Conservation (phyloP, 169 alveolate genomes). For the Eimeria praecox region DNA sequence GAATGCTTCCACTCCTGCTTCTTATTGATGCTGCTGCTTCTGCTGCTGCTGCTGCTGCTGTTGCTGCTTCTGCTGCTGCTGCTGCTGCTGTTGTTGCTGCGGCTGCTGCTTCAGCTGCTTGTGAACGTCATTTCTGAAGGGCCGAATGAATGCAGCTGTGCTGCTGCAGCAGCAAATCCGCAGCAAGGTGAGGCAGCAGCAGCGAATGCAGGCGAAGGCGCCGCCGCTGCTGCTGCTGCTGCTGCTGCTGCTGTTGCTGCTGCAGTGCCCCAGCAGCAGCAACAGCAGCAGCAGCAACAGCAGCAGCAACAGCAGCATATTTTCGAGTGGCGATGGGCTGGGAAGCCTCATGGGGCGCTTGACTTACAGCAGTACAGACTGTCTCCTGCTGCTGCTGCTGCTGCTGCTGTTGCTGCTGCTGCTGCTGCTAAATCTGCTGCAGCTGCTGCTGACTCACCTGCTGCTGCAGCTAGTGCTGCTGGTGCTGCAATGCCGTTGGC, state of each 20-base stretch:
- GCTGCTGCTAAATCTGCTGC: background rate
- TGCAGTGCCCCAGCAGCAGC: background rate
- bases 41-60: background rate
- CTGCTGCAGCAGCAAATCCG: background rate
- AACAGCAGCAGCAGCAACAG: background rate
- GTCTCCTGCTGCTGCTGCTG: conserved; percentile 1
- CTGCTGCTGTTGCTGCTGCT: background rate
- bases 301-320: background rate
- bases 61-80: background rate
- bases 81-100: background rate
- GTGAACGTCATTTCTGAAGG: background rate
- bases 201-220: background rate
- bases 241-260: too few species aligned
- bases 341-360: conserved; percentile 8
- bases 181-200: background rate
- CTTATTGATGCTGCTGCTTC: background rate
- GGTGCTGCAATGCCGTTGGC: background rate
- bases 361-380: conserved; percentile 18
- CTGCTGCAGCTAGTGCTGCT: conserved; percentile 10
- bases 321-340: conserved; percentile 41
- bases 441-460: background rate
- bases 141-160: background rate
- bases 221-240: too few species aligned
- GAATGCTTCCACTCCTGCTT: background rate
- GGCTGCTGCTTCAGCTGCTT: background rate